Evolutionary conservation across 352 stramenopile genomes (phyloP), one percentile per base, ranked within the genome.

Genomic region (Pythium folliculosum): DNA sequence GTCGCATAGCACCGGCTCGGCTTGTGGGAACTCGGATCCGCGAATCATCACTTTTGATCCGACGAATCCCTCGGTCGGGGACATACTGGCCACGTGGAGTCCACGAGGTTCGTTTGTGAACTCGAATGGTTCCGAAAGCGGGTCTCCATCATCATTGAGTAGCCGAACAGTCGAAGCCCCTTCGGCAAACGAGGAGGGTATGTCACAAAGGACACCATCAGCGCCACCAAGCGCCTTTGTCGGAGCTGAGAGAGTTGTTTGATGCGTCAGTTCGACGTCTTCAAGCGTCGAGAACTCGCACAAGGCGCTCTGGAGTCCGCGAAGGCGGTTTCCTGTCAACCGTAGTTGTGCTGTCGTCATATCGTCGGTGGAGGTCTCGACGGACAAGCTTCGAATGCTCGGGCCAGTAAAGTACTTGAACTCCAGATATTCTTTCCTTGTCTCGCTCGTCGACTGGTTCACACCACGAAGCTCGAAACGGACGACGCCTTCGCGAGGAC

Each of bases 381-480:
- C 3, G 9, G 37, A 30, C 12, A 49, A n/a, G 32, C 1, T 49
- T 12, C 35, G 53, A 14, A 60, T 9, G 17, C n/a, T 16, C 6
- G 53, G 35, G 12, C 37, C 32, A 5, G 35, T 0, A 14, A 64
- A 53, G 45, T 64, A 64, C 45, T 44, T 45, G 44, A 64, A 64
- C 17, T 17, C 32, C 23, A 27, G 27, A 53, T 23, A 17, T n/a
- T 38, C 49, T 35, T 23, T 40, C 22, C 10, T 19, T 35, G 35
- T 5, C n/a, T 56, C 25, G 22, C 6, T 53, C 23, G 40, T 19
- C 19, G 43, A 54, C 19, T 44, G 50, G 6, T 27, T 6, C 7
- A n/a, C 53, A 48, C 32, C 1, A 1, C 32, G 16, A 27, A 69
- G 53, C 17, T 51, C 49, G 38, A 71, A 71, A 3, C 22, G 65